These are phyloP conservation scores for Phaeosphaeriaceae sp. DNA, from an alignment of 2,329 filamentous ascomycete genomes.

Conservation along the genomic window DNA sequence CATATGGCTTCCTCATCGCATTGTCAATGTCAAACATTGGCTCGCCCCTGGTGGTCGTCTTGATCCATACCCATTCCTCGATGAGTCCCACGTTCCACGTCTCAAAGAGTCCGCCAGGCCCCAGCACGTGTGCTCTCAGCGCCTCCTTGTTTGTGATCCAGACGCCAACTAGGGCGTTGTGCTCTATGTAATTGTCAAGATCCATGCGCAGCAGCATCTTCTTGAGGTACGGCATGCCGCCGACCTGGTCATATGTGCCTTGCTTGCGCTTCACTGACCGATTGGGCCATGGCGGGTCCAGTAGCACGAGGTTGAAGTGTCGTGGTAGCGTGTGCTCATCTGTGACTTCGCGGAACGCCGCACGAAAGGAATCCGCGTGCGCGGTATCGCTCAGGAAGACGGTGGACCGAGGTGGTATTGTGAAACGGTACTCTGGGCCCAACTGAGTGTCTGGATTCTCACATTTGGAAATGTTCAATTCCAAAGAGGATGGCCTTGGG, in stretches of 20 bases:
- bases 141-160: constrained; percentile 79
- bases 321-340: constrained; percentile 52
- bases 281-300: constrained; percentile 86
- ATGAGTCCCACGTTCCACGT: constrained; percentile 70
- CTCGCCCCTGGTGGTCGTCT: constrained; percentile 70
- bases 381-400: constrained; percentile 59
- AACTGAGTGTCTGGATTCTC: constrained; percentile 6
- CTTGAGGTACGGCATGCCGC: constrained; percentile 56
- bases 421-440: constrained; percentile 41
- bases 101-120: constrained; percentile 65
- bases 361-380: constrained; percentile 45
- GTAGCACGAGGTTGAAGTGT: constrained; percentile 70
- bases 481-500: constrained; percentile 26
- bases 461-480: constrained; percentile 29
- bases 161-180: constrained; percentile 65
- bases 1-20: constrained; percentile 77
- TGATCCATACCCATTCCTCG: constrained; percentile 82
- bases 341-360: constrained; percentile 45
- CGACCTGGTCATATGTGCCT: constrained; percentile 55
- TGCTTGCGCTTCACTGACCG: constrained; percentile 70
- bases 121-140: constrained; percentile 62
- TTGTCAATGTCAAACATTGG: constrained; percentile 68
- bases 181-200: constrained; percentile 53
- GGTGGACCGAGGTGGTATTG: constrained; percentile 58
- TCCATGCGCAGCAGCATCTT: constrained; percentile 51